Base-by-base conservation (phyloP, 2,329 filamentous ascomycete species). In the Mollisia scopiformis region DNA sequence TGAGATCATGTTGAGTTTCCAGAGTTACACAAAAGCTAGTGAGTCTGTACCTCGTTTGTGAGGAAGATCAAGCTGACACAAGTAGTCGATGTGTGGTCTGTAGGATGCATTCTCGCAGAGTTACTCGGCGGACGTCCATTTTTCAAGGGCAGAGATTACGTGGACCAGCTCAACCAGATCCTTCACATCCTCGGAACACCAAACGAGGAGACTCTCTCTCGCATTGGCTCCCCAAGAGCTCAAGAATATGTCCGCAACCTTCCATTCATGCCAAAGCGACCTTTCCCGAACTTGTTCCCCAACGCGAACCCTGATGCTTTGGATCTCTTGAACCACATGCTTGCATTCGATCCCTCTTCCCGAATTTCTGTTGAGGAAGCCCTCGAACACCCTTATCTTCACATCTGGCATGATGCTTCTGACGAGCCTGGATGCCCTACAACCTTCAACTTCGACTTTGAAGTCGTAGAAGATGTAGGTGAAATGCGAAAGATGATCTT, bases 21-120 rank as follows among this genome's bases (percentile, higher is more conserved):
- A 98, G 79, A 97, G 93, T 81, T 99, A 99, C 79, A 99, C 95
- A 72, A 99, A 99, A 92, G 95, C 95, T 70, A 99, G 95, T 98
- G 87, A 59, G 93, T 94, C 16, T 33, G 33, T 41, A 23, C 39
- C 27, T 28, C 2, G 10, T 3, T 19, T 3, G 4, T 16, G 13
- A 3, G 2, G 14, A 10, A 28, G 27, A 23, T 14, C 8, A 8
- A 8, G 30, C 66, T 69, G 61, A 68, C 59, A 53, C 27, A 25
- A 57, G n/a, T 52, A 98, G 94, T 99, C 78, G 95, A 99, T 75
- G 94, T 99, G 33, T 99, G 95, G 95, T 99, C 95, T 8, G 94
- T 99, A 46, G 95, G 95, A 63, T 99, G 95, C 75, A 99, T 99
- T 72, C 86, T 99, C 57, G 95, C 95, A 57, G 95, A 99, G 78